These are phyloP conservation scores for Thraustochytrium sp. DNA, from an alignment of 352 stramenopile genomes.

Conservation along the genomic window DNA sequence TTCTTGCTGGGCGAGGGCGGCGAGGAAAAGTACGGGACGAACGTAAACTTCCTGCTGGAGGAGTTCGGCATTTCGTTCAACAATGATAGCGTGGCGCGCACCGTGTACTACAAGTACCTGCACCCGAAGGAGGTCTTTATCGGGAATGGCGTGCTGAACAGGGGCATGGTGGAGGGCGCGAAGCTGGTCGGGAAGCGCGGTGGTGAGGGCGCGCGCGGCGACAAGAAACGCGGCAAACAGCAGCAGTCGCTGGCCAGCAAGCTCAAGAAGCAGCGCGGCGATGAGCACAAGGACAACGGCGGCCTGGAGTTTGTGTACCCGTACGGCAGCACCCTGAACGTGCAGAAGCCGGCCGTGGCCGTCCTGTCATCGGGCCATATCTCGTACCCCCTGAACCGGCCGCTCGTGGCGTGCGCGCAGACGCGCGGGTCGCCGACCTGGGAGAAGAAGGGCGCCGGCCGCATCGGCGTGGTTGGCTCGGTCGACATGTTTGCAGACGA, in stretches of 20 bases:
- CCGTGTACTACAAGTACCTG: slow-evolving; percentile 92
- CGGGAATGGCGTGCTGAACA: slow-evolving; percentile 84
- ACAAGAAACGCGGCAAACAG: neutral
- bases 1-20: slow-evolving; percentile 83
- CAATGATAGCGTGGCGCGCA: slow-evolving; percentile 75
- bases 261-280: slow-evolving; percentile 8
- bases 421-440: slow-evolving; percentile 59
- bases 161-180: slow-evolving; percentile 69
- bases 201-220: slow-evolving; percentile 3
- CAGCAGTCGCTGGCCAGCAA: neutral
- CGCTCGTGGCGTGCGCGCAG: slow-evolving; percentile 71
- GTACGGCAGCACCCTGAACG: slow-evolving; percentile 83
- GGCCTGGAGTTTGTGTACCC: slow-evolving; percentile 89
- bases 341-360: slow-evolving; percentile 75
- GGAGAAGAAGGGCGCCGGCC: slow-evolving; percentile 55
- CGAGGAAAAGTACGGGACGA: slow-evolving; percentile 77
- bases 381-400: slow-evolving; percentile 89
- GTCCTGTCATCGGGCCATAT: slow-evolving; percentile 80
- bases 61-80: slow-evolving; percentile 68
- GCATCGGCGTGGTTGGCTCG: slow-evolving; percentile 79
- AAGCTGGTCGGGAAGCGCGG: neutral
- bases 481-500: slow-evolving; percentile 87
- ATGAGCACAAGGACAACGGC: slow-evolving; percentile 63
- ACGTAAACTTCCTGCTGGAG: slow-evolving; percentile 89
- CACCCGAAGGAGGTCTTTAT: slow-evolving; percentile 92